Evolutionary conservation across 2,329 filamentous ascomycete genomes (phyloP), one percentile per base, ranked within the genome.

Genomic region (Talaromyces amestolkiae): DNA sequence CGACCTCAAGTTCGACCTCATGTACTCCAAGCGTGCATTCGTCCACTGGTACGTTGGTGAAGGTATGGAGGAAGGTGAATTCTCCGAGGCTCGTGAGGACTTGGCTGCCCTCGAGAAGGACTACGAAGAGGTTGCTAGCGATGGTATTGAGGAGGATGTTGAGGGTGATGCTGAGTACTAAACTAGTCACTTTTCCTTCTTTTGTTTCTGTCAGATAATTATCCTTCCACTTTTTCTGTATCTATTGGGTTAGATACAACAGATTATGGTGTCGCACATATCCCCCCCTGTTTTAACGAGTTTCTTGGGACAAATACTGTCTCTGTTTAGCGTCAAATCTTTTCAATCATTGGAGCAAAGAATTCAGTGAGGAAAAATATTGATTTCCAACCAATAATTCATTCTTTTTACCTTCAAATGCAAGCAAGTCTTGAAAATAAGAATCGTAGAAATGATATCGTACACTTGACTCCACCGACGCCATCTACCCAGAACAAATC

Each of bases 31-130:
- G 80, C 85, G 87, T 68, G 87, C 87, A 13, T 89, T 89, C 73
- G 87, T 89, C n/a, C 87, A 89, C 75, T 89, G 87, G 87, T 89
- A 89, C 71, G 91, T 95, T 63, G 91, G 91, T 70, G 91, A 95
- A 82, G 91, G 91, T 81, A 95, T 95, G 91, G 91, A 95, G 83
- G 91, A 95, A 79, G 91, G 91, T 73, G 91, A 95, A 80, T 95
- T 95, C 83, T 91, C 89, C 69, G 91, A 95, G 80, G 91, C 91
- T 68, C 89, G 91, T 72, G 91, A 95, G 82, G 91, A 95, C 77
- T 84, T 95, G 67, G 91, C 91, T 68, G 91, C 91, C 58, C 84
- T 95, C 39, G 91, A 94, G 84, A 91, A 90, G 83, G 91, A 94
- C 74, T 94, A 94, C 77, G 91, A 93, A 80, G 91, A 93, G 84